phyloP scores from a whole-genome alignment of 1,284 basidiomycete genomes.

The Marasmius sp. region DNA sequence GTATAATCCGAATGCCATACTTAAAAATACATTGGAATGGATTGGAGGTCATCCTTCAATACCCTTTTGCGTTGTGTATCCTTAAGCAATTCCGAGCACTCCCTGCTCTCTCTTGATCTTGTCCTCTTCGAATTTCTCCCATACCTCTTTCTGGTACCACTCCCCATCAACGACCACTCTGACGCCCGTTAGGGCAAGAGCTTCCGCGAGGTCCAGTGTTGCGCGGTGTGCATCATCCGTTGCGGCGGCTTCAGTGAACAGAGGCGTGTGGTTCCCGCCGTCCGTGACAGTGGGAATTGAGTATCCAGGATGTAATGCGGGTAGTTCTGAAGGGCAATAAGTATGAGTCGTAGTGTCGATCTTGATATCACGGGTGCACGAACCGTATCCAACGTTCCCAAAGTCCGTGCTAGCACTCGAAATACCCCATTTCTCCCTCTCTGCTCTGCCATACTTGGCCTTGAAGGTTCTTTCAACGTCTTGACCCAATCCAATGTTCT shows the following conservation, averaged over 20 bases:
- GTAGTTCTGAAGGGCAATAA: slow-evolving; percentile 33
- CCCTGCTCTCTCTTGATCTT: background rate
- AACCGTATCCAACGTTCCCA: slow-evolving; percentile 64
- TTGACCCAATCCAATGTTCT: slow-evolving; percentile 58
- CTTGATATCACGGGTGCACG: slow-evolving; percentile 7
- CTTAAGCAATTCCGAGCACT: background rate
- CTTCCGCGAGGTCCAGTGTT: slow-evolving; percentile 56
- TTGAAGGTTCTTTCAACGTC: slow-evolving; percentile 56
- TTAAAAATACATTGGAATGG: no score
- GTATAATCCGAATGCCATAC: no score
- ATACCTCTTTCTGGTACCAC: slow-evolving; percentile 35
- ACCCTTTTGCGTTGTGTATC: no score
- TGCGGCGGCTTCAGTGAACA: slow-evolving; percentile 54
- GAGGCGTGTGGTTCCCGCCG: slow-evolving; percentile 66
- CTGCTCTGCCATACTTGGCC: slow-evolving; percentile 53
- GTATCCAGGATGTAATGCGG: slow-evolving; percentile 48
- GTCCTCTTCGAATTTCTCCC: background rate
- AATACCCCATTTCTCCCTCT: slow-evolving; percentile 51
- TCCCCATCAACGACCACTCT: slow-evolving; percentile 54
- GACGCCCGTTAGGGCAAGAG: slow-evolving; percentile 57
- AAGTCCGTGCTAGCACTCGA: slow-evolving; percentile 72
- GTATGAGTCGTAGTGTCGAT: background rate
- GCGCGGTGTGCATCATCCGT: slow-evolving; percentile 57
- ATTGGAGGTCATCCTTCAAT: no score
- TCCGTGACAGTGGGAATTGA: slow-evolving; percentile 55